These are phyloP conservation scores for Colletotrichum melonis DNA, from an alignment of 2,329 filamentous ascomycete genomes.

Conservation along the genomic window DNA sequence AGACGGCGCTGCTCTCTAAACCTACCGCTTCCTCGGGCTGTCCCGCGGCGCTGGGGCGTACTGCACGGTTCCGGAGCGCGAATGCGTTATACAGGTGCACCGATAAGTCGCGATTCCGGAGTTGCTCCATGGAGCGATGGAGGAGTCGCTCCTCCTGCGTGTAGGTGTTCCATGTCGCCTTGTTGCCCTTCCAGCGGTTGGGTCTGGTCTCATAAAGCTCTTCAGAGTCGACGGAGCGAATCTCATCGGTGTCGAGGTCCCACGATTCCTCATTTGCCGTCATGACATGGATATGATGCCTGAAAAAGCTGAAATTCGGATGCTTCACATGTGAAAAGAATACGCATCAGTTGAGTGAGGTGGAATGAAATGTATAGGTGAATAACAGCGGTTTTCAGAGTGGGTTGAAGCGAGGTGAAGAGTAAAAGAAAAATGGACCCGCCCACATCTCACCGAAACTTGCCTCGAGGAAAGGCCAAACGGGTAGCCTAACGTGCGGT, in stretches of 20 bases:
- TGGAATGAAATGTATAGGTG: not conserved
- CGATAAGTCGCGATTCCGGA: slow-evolving; percentile 74
- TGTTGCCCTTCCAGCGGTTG: slow-evolving; percentile 78
- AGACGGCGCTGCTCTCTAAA: not conserved
- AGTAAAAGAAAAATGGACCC: slow-evolving; percentile 17
- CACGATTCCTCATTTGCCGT: slow-evolving; percentile 43
- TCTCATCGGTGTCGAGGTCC: slow-evolving; percentile 57
- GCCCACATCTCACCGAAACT: slow-evolving; percentile 7
- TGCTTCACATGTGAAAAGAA: not conserved
- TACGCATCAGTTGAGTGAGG: not conserved
- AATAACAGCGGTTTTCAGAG: not conserved
- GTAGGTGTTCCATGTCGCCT: slow-evolving; percentile 73
- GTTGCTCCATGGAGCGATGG: slow-evolving; percentile 70
- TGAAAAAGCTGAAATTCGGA: no score
- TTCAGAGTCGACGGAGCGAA: slow-evolving; percentile 58
- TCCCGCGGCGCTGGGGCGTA: not conserved
- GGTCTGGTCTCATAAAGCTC: slow-evolving; percentile 64
- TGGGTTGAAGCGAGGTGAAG: slow-evolving; percentile 22
- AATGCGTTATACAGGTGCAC: slow-evolving; percentile 85
- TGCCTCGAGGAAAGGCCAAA: not conserved
- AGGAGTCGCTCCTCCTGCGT: slow-evolving; percentile 73
- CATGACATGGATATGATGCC: slow-evolving; percentile 15
- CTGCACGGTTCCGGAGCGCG: slow-evolving; percentile 68
- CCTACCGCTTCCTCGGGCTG: not conserved
- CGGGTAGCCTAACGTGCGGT: not conserved